These are phyloP conservation scores for Hanseniaspora sp. DNA, from an alignment of 1,139 yeast genomes.

Conservation along the genomic window DNA sequence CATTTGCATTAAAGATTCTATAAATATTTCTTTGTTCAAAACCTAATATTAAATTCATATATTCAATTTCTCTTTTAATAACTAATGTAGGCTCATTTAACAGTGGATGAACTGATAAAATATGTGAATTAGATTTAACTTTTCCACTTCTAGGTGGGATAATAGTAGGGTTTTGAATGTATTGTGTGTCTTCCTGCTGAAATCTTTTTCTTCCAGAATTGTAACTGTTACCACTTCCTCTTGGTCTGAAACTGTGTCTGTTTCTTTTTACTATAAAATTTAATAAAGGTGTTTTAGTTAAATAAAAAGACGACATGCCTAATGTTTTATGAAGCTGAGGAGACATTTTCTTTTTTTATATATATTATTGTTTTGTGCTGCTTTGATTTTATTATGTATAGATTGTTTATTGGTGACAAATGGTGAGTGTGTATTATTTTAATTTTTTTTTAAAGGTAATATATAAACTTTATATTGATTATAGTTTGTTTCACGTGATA, in stretches of 20 bases:
- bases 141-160: neutral
- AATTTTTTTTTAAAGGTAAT: too few relatives aligned
- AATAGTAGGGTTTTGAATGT: slow-evolving; percentile 6
- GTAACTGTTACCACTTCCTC: neutral
- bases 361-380: too few relatives aligned
- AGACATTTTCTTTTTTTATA: neutral
- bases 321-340: neutral
- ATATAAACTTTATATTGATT: too few relatives aligned
- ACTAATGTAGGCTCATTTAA: slow-evolving; percentile 66
- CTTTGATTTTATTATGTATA: too few relatives aligned
- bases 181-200: neutral
- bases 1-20: slow-evolving; percentile 58
- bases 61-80: slow-evolving; percentile 75
- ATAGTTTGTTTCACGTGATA: too few relatives aligned
- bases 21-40: slow-evolving; percentile 85
- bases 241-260: slow-evolving; percentile 7
- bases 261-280: neutral
- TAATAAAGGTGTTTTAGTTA: neutral
- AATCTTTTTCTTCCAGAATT: neutral
- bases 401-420: too few relatives aligned
- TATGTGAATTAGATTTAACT: neutral
- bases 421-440: too few relatives aligned
- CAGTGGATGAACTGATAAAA: slow-evolving; percentile 5
- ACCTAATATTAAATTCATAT: slow-evolving; percentile 76
- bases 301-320: too few relatives aligned